Conservation (phyloP, 1,284 basidiomycete genomes). For the Psilocybe mexicana region DNA sequence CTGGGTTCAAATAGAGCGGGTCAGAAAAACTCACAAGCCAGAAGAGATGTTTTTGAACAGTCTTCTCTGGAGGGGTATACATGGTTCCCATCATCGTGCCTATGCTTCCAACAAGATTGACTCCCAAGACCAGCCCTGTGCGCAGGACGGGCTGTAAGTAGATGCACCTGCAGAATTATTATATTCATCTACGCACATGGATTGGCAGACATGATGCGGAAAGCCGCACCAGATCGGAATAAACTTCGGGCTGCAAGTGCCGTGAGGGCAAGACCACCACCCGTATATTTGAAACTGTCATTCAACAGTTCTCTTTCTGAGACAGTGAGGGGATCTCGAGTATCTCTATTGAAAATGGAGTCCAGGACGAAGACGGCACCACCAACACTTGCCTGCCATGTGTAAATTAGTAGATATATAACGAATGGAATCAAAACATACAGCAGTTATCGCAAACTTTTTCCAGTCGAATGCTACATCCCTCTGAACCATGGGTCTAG, state of each 20-base stretch:
- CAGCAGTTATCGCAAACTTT: conserved; percentile 43
- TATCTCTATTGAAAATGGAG: conserved; percentile 75
- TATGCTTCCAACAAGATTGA: conserved; percentile 76
- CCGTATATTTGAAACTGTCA: conserved; percentile 85
- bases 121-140: conserved; percentile 79
- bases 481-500: conserved; percentile 30
- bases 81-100: conserved; percentile 80
- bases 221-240: conserved; percentile 75
- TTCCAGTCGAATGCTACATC: conserved; percentile 39
- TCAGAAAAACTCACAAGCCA: conserved; percentile 59
- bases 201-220: conserved; percentile 83
- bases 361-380: conserved; percentile 67
- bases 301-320: conserved; percentile 76
- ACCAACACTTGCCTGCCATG: conserved; percentile 60
- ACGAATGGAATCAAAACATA: conserved; percentile 24
- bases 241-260: conserved; percentile 77
- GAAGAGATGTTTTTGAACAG: conserved; percentile 72
- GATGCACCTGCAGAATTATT: not conserved
- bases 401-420: not conserved
- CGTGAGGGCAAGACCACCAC: conserved; percentile 76
- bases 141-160: not conserved
- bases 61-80: conserved; percentile 74
- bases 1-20: not conserved
- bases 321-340: conserved; percentile 61
- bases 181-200: conserved; percentile 57